Base-by-base conservation (phyloP, 2,329 filamentous ascomycete genomes). In the Fonsecaea pugnacius region DNA sequence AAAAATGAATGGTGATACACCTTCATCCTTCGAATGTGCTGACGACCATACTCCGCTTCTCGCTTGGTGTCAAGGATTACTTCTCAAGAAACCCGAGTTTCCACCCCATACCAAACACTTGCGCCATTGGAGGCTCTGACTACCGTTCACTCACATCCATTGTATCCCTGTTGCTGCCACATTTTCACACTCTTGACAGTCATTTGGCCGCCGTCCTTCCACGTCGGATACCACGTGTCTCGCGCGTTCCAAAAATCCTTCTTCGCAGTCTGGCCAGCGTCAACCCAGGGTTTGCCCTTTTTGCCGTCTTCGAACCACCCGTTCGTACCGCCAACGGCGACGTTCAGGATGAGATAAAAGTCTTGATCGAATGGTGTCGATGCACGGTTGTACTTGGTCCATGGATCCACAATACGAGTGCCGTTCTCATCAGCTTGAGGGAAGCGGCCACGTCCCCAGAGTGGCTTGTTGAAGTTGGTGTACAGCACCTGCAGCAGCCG, bases 291-390 rank as follows among this genome's bases (percentile, higher is more conserved):
- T 82, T 96, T 96, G 33, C 83, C 84, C 50, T 83, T 83, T 70
- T 84, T 80, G 18, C 87, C 86, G 74, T 96, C 91, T 73, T 89
- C 80, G 73, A 95, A 96, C 91, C 91, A 96, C 38, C 91, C 91
- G 70, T 92, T 93, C 18, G 88, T 92, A 57, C 87, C 87, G 32
- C 91, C 91, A 7, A 93, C 90, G 10, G 87, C 90, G 3, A 93
- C 80, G 71, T 91, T 91, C 63, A 94, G 74, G 70, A 92, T 89
- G 51, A 94, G 83, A 71, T 91, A 92, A 72, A 93, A 93, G 24
- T 85, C 78, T 69, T 91, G 83, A 72, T 93, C 90, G 71, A 94
- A 94, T 0, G 91, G 91, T 0, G 90, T 87, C 66, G 88, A 85
- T n/a, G 57, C 14, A 35, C 80, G 81, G 10, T 84, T 85, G 0